Percentiles rank a stretch among this genome's conserved stretches.
These are phyloP conservation scores for Globisporangium spiculum DNA, from an alignment of 352 stramenopile genomes.

Conservation along the genomic window DNA sequence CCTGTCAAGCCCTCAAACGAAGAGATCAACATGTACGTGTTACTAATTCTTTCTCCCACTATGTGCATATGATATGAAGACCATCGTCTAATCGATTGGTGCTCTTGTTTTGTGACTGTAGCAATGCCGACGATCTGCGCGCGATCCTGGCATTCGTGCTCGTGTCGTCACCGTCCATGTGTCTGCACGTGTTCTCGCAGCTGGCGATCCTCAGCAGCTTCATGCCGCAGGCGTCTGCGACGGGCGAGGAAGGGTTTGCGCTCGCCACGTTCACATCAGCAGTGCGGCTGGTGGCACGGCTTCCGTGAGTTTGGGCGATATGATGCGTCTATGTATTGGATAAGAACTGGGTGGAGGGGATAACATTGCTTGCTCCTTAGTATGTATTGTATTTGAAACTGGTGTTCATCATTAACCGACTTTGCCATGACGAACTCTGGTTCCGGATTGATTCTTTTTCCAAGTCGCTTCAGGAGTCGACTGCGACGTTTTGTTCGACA, in stretches of 20 bases:
- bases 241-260: constrained; percentile 47
- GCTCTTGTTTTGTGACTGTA: constrained; percentile 11
- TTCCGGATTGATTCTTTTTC: not conserved
- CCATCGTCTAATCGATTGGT: not conserved
- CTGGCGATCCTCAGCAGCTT: constrained; percentile 60
- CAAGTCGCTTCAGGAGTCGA: not conserved
- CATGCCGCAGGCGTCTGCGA: constrained; percentile 25
- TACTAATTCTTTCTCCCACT: not conserved
- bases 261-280: constrained; percentile 47
- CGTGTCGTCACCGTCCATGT: constrained; percentile 37
- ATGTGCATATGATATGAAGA: not conserved
- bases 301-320: constrained; percentile 18
- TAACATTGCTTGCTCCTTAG: not conserved
- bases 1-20: constrained; percentile 16
- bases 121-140: constrained; percentile 44
- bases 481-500: not conserved
- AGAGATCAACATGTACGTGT: constrained; percentile 36
- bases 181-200: constrained; percentile 52
- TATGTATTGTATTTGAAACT: not conserved
- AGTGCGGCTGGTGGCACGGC: constrained; percentile 36
- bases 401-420: not conserved
- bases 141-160: constrained; percentile 57
- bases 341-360: not conserved
- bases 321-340: not conserved
- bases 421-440: not conserved